Conservation (phyloP, 2,329 filamentous ascomycete genomes). For the Colletotrichum sp. region DNA sequence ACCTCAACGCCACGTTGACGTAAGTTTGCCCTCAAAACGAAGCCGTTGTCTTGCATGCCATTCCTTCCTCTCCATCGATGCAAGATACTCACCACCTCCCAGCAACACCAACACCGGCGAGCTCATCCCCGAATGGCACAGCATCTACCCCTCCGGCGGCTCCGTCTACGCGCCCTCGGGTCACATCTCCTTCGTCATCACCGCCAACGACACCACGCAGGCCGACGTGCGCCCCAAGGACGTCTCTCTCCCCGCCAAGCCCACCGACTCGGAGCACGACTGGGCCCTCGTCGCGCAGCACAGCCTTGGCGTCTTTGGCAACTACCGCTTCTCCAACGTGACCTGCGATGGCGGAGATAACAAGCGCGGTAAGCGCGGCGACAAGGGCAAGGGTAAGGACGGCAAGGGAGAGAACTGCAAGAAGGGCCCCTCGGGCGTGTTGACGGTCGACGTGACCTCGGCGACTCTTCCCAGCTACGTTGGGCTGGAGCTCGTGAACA, state of each 20-base stretch:
- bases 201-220: constrained; percentile 6
- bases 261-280: background rate
- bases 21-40: background rate
- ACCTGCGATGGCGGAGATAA: background rate
- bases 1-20: constrained; percentile 1
- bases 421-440: background rate
- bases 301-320: background rate
- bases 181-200: constrained; percentile 1
- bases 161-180: background rate
- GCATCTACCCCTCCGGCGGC: constrained; percentile 2
- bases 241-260: background rate
- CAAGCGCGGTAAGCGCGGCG: background rate
- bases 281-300: constrained; percentile 10
- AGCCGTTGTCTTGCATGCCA: background rate
- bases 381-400: background rate
- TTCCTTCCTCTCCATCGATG: fast-evolving
- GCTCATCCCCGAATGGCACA: constrained; percentile 8
- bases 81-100: background rate
- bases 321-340: background rate
- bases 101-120: background rate
- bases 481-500: background rate
- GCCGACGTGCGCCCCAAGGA: background rate
- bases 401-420: background rate
- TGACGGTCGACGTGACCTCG: background rate
- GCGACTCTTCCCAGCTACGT: constrained; percentile 12